Evolutionary conservation across 768 basidiomycete genomes (phyloP), one percentile per base, ranked within the genome.

Genomic region (Hygrophoropsis aurantiaca): DNA sequence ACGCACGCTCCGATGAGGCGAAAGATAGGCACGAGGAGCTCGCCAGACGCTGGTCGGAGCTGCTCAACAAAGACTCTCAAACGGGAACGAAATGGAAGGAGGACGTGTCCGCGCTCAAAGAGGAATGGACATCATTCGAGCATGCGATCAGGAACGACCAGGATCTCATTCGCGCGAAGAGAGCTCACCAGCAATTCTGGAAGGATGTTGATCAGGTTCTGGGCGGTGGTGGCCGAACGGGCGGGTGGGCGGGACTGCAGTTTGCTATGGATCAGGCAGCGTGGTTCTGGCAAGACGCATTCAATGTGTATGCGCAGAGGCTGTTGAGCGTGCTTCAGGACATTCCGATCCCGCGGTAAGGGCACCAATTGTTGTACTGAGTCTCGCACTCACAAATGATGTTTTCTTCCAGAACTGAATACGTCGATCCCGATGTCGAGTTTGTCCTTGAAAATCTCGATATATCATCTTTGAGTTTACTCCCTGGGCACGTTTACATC

Each of bases 241-340:
- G 50, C 64, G 74, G 7, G 53, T 68, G 53, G 68, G 33, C 69
- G 0, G 74, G 75, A 5, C 36, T 82, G 36, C 74, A 82, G 57
- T 74, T 74, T 9, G 74, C 77, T 4, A 57, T 84, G 51, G 82
- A 85, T 44, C 77, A 82, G 38, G 75, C 78, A 5, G 76, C 82
- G 1, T 89, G 87, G 87, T 79, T 88, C 67, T 87, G 84, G 84
- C 78, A 84, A 60, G 91, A 94, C 50, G 50, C 91, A 6, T 84
- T 89, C 71, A 87, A 84, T 55, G 85, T 90, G 13, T 91, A 90
- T 57, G 61, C 87, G 1, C 90, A 89, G 13, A 75, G 77, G 8
- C 26, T 79, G 1, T 60, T 85, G 46, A 55, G 50, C 21, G 65
- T 77, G 57, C 51, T 87, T 59, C 78, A 79, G 54, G 77, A 79